Base-by-base conservation (phyloP, 805 yeast genomes). In the Pichia rugopelliculosa region DNA sequence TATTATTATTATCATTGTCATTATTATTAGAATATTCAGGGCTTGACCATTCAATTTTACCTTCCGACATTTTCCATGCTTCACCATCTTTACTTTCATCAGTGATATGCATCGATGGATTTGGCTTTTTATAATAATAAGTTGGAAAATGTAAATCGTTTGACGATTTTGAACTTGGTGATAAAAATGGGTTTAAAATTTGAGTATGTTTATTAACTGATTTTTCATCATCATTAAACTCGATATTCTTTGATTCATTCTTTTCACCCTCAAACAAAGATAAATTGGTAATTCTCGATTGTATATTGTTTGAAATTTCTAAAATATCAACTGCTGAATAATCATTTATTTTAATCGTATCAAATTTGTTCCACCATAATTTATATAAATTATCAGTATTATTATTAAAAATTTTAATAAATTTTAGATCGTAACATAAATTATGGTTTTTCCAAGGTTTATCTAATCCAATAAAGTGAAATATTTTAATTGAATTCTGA, bases 381-480 rank as follows among this genome's bases (percentile, higher is more conserved):
- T 53, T 48, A 48, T 55, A 58, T 12, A 62, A 53, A 37, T 58
- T 57, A 20, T 53, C 48, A 1, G 47, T 41, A 21, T 54, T 48
- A 20, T 49, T 52, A 23, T 50, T 25, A 27, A 61, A 41, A 24
- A 57, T 39, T 44, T 49, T 54, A 30, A 52, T 39, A 26, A 50
- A 48, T 3, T 37, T 39, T 3, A 45, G 23, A 41, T 53, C 53
- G 23, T 33, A 41, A 13, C 46, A 42, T 6, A 44, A 40, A 23
- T 46, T 21, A 20, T 52, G 33, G 24, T 48, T 48, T 11, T 45
- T 55, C 68, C 68, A 64, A 6, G 68, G 68, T 39, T 62, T 68
- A 82, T 86, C 77, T 4, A 74, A 66, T 0, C 91, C 91, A 52
- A 85, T 84, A 57, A 76, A 85, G 61, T 85, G 93, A 9, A 82